phyloP scores from a whole-genome alignment of 768 basidiomycete genomes.

The Suillus decipiens region DNA sequence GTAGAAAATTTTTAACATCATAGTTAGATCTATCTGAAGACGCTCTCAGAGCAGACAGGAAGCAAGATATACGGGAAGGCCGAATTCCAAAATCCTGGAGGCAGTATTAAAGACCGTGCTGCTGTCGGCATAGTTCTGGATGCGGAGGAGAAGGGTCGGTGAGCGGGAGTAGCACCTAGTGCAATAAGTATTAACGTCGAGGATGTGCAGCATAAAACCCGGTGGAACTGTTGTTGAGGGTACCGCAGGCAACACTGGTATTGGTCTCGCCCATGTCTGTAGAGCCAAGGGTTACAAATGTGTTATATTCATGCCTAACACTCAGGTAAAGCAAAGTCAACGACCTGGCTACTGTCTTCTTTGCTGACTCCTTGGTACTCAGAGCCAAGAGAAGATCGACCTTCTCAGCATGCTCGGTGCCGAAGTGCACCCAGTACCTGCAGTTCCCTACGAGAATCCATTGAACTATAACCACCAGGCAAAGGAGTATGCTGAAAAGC shows the following conservation, averaged over 20 bases:
- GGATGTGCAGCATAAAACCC: conserved; percentile 61
- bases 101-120: conserved; percentile 96
- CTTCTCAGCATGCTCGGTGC: conserved; percentile 96
- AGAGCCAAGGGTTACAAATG: conserved; percentile 92
- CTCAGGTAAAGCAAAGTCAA: conserved; percentile 59
- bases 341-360: background rate
- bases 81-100: conserved; percentile 98
- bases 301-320: conserved; percentile 99
- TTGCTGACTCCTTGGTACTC: background rate
- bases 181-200: background rate
- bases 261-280: conserved; percentile 94
- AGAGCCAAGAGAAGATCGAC: conserved; percentile 99
- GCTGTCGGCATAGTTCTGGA: conserved; percentile 85
- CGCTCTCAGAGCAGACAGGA: conserved; percentile 80
- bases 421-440: conserved; percentile 94
- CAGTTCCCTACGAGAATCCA: conserved; percentile 94
- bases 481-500: conserved; percentile 73
- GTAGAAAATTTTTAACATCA: conserved; percentile 8
- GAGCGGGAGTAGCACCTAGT: conserved; percentile 31
- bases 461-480: conserved; percentile 98
- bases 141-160: conserved; percentile 85
- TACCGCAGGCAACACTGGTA: conserved; percentile 97
- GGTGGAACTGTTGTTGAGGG: conserved; percentile 99
- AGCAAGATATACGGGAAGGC: conserved; percentile 91
- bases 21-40: conserved; percentile 76